Base-by-base conservation (phyloP, 371 early-diverging fungal species). In the Circinella minor region DNA sequence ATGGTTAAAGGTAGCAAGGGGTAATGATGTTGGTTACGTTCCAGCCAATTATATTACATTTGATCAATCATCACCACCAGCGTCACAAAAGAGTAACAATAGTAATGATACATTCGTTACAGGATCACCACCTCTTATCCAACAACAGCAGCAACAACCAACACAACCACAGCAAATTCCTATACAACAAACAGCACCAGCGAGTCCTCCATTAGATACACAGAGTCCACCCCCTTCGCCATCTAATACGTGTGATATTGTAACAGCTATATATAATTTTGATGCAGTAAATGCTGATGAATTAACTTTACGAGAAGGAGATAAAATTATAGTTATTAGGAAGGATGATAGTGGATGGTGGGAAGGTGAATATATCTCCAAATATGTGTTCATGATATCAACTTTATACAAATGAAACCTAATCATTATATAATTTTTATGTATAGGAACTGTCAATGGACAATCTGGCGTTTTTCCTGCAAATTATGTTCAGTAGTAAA, bases 401-500 rank as follows among this genome's bases (percentile, higher is more conserved):
- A 43, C 48, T 57, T 27, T 34, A 18, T 57, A 51, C n/a, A 17
- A 17, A 17, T 8, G 51, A n/a, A 5, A 51, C 1, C 51, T 17
- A 51, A 51, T 51, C 1, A 17, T 13, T n/a, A 5, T 17, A 13
- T 51, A 8, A 51, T 51, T 51, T 8, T 51, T n/a, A 9, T n/a
- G n/a, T 51, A 39, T 77, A 85, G 92, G 93, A 18, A 81, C 80
- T 62, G 66, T 94, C 36, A 77, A 89, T 67, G 93, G 92, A 14
- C 68, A 77, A 8, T 80, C 81, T 11, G 98, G 97, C 0, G 86
- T 91, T 18, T 90, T 97, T 66, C 98, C 98, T 9, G 88, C 90
- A 3, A 92, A 87, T 68, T 96, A 96, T 79, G 94, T 96, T 4
- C 71, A 70, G 55, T 64, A 70, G 15, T 11, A 47, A 47, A 47